Evolutionary conservation across 768 basidiomycete species (phyloP), one percentile per base, ranked within the genome.

Genomic region (Tricholomella constricta): DNA sequence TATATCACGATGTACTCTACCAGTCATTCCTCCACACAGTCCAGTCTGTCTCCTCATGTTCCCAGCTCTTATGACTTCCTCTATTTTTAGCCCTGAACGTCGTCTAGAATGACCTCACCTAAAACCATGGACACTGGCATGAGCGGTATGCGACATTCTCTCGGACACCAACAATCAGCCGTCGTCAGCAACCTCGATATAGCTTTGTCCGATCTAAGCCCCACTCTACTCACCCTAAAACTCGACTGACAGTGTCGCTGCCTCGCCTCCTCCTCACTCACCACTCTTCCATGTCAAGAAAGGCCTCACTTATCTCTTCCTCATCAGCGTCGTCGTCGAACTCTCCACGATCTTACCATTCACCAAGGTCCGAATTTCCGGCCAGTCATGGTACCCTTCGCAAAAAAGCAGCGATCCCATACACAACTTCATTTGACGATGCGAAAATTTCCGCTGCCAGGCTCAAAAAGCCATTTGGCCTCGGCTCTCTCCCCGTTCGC

Each of bases 31-130:
- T 20, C 42, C 44, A 45, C 31, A 17, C 35, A n/a, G 25, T 11
- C n/a, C 29, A 22, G 38, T 34, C 36, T 50, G 43, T 34, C 43
- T 37, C 44, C 44, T 7, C 51, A 53, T 53, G 51, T 50, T 49
- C 51, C 49, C 51, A 9, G 46, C 37, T 32, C 27, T 49, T 37
- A 49, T 43, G 42, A 10, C 48, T 22, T 23, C 42, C 32, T 45
- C 48, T 48, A 43, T 26, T 42, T 35, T 57, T 41, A 29, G 9
- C 26, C 37, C 52, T 4, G 53, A 44, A 23, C 51, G 51, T 53
- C 47, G 51, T 57, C 56, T 45, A 51, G 55, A 56, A 52, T 49
- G 51, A 50, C 56, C 38, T 1, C 19, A 15, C 48, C 45, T 45
- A 15, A 35, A 15, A 27, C 40, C 26, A 25, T n/a, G 19, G 23